Evolutionary conservation across 1,284 basidiomycete genomes (phyloP), one percentile per base, ranked within the genome.

Genomic region (Ceratobasidium sp.): DNA sequence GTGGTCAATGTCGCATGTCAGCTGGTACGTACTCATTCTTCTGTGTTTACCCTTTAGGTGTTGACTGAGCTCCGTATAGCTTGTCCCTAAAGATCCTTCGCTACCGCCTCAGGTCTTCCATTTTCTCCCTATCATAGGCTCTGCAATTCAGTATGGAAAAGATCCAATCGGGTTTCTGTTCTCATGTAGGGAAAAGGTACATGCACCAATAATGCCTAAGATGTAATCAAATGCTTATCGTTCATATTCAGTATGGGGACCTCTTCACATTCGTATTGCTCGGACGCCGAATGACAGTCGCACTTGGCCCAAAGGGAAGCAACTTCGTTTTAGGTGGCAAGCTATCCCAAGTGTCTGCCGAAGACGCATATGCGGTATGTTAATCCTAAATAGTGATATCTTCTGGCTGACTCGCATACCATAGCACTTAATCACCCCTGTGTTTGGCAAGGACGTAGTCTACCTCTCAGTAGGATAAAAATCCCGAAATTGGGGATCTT

Each of bases 371-470:
- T 85, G 96, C 93, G 42, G 95, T 95, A 82, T 80, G 69, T 56
- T 20, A 10, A 23, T 15, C 54, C 17, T 6, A 33, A 33, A 33
- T 33, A 33, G 33, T 33, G 33, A 33, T 33, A 33, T 33, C 33
- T 33, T 33, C 33, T 33, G 33, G 17, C 54, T 48, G n/a, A 80
- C 59, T 65, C 17, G 70, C 61, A 23, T 67, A 33, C 33, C 65
- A 20, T 80, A 96, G 94, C 93, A 94, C 83, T 86, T 97, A 67
- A 97, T 95, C 0, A 96, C 94, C 0, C 96, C 96, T 3, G 91
- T 97, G 26, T 99, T 99, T 82, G 98, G 98, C 75, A 96, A 96
- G 84, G 96, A 96, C 74, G 98, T 99, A 64, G 97, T 99, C 33
- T 33, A n/a, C n/a, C n/a, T n/a, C n/a, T n/a, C n/a, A n/a, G n/a